Base-by-base conservation (phyloP, 331 rosid genomes). In the Cydonia oblonga region DNA sequence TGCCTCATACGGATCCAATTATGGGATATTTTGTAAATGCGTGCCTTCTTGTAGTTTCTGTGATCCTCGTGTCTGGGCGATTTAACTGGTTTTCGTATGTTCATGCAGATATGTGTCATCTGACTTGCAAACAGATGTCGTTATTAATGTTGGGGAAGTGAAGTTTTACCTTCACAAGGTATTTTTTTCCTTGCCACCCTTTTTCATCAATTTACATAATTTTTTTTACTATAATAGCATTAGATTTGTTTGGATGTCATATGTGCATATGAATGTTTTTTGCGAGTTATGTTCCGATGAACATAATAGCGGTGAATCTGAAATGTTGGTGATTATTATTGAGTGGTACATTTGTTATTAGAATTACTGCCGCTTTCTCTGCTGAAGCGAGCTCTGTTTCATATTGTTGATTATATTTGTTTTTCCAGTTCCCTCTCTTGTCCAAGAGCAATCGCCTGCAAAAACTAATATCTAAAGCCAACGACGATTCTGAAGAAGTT, bases 151-250 rank as follows among this genome's bases (percentile, higher is more conserved):
- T 29, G 93, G 91, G 61, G 96, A 87, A 72, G 93, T 91, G 33
- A 90, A 89, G 83, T 95, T 95, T 84, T 74, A 67, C 80, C 96
- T 91, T 57, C 99, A 95, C 83, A 95, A 89, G 96, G 99, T 91
- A 85, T 68, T 32, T 28, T 15, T 53, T 15, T 18, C 59, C 77
- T 72, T 61, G 29, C 29, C 69, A 52, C 38, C 22, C 64, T 65
- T 70, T 8, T 46, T 58, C 25, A 16, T 71, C 9, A 71, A 46
- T 22, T 42, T 68, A 58, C 14, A 30, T 57, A 20, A 24, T 30
- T 9, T 64, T 23, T 77, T 77, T 60, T 26, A 9, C 56, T 9
- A 35, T 6, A 14, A 12, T 18, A 8, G 44, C 69, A 33, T 65
- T n/a, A 32, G 10, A 7, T 56, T 52, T 29, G 57, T 76, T 24